Base-by-base conservation (phyloP, 2,329 filamentous ascomycete genomes). In the Alternaria novae-zelandiae region DNA sequence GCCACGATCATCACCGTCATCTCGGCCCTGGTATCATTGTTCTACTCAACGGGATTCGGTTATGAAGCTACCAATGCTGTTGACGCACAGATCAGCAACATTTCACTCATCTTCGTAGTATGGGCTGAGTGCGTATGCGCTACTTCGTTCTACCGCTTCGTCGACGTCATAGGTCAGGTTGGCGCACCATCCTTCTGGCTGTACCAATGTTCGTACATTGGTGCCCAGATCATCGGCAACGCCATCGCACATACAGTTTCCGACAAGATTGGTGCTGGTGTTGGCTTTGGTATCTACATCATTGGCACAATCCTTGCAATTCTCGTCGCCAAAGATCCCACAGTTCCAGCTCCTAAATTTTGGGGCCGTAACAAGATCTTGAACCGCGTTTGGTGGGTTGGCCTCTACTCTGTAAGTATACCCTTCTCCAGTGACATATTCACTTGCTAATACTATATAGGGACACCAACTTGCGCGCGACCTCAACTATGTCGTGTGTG, bases 401-500 rank as follows among this genome's bases (percentile, higher is more conserved):
- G 76, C 2, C 83, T 86, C 65, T 87, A 87, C 74, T 86, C 84
- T 17, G 85, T 85, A 79, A 72, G 82, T 11, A 11, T 10, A 54
- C 13, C 28, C 36, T 41, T 10, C 36, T 41, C 9, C 36, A 41
- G 8, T 17, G 36, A 41, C 36, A 41, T 17, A 41, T 41, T 5
- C 36, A 41, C 4, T 6, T 54, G 11, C 30, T 44, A 4, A 54
- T 7, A 21, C 8, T 32, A 9, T 17, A 7, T 54, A 86, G 84
- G 85, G 84, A 50, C 83, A 86, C 64, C 86, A 87, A 77, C 80
- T 87, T n/a, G 79, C 82, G 17, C 81, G 79, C 21, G 85, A 87
- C 66, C 80, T 86, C 45, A 87, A 87, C 61, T 70, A 79, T 6
- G 81, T 85, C 43, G 80, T 87, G 20, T 84, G 82, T 9, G 76